Base-by-base conservation (phyloP, 2,329 filamentous ascomycete genomes). In the Penicillium sp. region DNA sequence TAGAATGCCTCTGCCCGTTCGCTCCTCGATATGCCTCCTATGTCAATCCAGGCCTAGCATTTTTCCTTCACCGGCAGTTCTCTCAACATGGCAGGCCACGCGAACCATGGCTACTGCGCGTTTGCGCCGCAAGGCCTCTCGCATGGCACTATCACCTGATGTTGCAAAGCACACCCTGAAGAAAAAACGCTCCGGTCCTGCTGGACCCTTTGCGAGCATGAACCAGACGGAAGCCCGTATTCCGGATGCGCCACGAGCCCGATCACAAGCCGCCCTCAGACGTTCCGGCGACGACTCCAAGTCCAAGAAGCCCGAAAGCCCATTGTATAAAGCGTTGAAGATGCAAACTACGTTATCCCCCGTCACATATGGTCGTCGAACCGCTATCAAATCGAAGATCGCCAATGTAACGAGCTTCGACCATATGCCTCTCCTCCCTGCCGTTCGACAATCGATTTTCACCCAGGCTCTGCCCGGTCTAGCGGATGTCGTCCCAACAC, bases 321-420 rank as follows among this genome's bases (percentile, higher is more conserved):
- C 80, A 49, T 76, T 83, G 8, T 89, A 85, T 75, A 93, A 96
- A 72, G 93, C 93, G 4, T 81, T 98, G 74, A 96, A 96, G 78
- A 98, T 98, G 93, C 93, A 97, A 72, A 86, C 87, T 51, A 83
- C 90, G 2, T 79, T 98, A 62, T 80, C 90, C 2, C 85, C 88
- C 3, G 81, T 98, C 4, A 85, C 91, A 0, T 97, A 97, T 71
- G 85, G 85, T 37, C 84, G 86, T 65, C 82, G 86, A 55, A 77
- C 76, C n/a, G 77, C 79, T 49, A 77, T 86, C 63, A 88, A 91
- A 86, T 78, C 80, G 49, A 79, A 79, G 63, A 80, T 89, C 53
- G 77, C 84, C 48, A 81, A 88, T 50, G 81, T 92, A 55, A 89
- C 92, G 37, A 86, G 85, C 19, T 99, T 99, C 72, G 87, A 92